Evolutionary conservation across 2,329 filamentous ascomycete genomes (phyloP).

Genomic region (Thermothelomyces thermophilus): DNA sequence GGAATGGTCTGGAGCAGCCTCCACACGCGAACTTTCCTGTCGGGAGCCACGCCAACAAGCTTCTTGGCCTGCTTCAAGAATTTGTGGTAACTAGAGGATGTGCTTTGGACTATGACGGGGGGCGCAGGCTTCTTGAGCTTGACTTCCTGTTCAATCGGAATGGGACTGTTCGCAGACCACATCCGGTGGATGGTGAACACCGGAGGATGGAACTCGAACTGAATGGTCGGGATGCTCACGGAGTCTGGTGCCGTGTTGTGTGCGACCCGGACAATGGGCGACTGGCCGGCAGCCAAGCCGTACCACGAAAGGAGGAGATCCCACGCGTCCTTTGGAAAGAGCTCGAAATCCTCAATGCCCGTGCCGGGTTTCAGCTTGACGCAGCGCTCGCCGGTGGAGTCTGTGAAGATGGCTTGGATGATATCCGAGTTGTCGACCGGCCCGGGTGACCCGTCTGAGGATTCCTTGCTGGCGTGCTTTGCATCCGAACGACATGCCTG

Average conservation of each 20-base stretch:
- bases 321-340: constrained; percentile 77
- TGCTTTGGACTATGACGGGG: constrained; percentile 62
- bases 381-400: constrained; percentile 50
- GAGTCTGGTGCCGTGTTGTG: constrained; percentile 65
- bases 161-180: constrained; percentile 52
- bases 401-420: constrained; percentile 53
- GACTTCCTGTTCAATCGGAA: constrained; percentile 50
- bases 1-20: constrained; percentile 48
- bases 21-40: constrained; percentile 73
- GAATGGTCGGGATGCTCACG: constrained; percentile 54
- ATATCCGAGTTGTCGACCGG: constrained; percentile 85
- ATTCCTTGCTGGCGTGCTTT: constrained; percentile 51
- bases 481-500: constrained; percentile 57
- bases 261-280: constrained; percentile 67
- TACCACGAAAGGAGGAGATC: constrained; percentile 76
- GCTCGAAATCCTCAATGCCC: constrained; percentile 63
- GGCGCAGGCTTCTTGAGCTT: constrained; percentile 57
- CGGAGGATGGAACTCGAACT: constrained; percentile 79
- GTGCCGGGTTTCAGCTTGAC: constrained; percentile 66
- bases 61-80: constrained; percentile 72
- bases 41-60: constrained; percentile 57
- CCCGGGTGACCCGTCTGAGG: constrained; percentile 57
- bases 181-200: constrained; percentile 81
- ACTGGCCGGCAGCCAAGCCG: constrained; percentile 61
- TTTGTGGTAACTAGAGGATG: constrained; percentile 60